Conservation (phyloP, 2,329 filamentous ascomycete species). For the Pseudogymnoascus verrucosus region DNA sequence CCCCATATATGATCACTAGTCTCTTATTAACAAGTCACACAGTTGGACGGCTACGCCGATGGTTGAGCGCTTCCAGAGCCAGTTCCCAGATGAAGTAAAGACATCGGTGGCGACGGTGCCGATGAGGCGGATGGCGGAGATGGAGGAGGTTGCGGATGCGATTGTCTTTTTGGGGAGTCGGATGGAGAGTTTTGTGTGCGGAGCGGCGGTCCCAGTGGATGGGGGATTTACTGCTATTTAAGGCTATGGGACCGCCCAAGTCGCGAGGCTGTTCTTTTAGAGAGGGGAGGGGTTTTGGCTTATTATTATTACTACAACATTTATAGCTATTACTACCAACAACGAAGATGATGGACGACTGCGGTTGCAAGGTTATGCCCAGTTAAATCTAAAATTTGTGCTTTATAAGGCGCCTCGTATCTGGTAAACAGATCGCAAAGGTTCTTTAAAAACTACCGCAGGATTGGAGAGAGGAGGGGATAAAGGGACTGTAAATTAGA, state of each 20-base stretch:
- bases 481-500: too few species aligned
- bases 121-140: constrained; percentile 35
- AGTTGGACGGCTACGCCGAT: constrained; percentile 37
- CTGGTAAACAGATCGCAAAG: too few species aligned
- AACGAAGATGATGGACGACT: too few species aligned
- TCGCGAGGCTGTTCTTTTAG: too few species aligned
- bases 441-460: too few species aligned
- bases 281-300: too few species aligned
- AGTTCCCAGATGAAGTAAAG: constrained; percentile 16
- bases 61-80: constrained; percentile 22
- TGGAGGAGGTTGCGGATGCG: constrained; percentile 47
- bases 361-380: too few species aligned
- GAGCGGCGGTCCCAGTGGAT: constrained; percentile 39
- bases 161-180: constrained; percentile 44
- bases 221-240: constrained; percentile 32
- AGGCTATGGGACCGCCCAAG: neutral
- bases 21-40: constrained; percentile 18
- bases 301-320: neutral
- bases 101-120: constrained; percentile 38
- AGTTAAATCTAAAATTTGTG: too few species aligned
- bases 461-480: too few species aligned
- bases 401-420: too few species aligned
- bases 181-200: constrained; percentile 46
- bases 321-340: neutral
- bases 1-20: constrained; percentile 15